Percentiles rank a stretch among this genome's conserved stretches.
phyloP scores from a whole-genome alignment of 1,139 yeast genomes.

The Maudiozyma humilis region DNA sequence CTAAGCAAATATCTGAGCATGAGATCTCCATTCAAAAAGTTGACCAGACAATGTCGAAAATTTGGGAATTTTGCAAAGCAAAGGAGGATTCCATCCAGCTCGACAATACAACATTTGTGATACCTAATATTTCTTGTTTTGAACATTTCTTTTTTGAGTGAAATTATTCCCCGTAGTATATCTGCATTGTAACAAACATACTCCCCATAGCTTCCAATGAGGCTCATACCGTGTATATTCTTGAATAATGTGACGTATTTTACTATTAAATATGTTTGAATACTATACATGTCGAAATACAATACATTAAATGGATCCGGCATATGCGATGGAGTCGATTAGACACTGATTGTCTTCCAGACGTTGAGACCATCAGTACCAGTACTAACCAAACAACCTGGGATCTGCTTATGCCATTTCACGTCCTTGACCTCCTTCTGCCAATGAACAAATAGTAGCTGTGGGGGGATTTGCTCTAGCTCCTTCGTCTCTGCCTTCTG shows the following conservation, averaged over 20 bases:
- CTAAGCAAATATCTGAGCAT: slow-evolving; percentile 14
- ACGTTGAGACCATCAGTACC: slow-evolving; percentile 92
- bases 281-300: not conserved
- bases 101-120: slow-evolving; percentile 16
- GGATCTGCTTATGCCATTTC: slow-evolving; percentile 95
- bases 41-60: slow-evolving; percentile 16
- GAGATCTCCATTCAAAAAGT: slow-evolving; percentile 23
- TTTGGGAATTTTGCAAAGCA: slow-evolving; percentile 16
- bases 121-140: slow-evolving; percentile 20
- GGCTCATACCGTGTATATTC: too few species aligned
- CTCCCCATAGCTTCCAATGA: too few species aligned
- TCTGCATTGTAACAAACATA: too few species aligned
- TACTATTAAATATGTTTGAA: too few species aligned
- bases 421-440: slow-evolving; percentile 96
- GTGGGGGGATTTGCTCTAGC: slow-evolving; percentile 88
- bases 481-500: slow-evolving; percentile 65
- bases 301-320: not conserved
- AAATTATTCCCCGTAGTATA: too few species aligned
- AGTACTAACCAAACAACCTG: slow-evolving; percentile 89
- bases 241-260: too few species aligned
- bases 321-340: slow-evolving; percentile 11
- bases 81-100: slow-evolving; percentile 19
- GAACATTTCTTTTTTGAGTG: slow-evolving; percentile 8
- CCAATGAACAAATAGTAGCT: slow-evolving; percentile 94
- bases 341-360: slow-evolving; percentile 95